Percentiles rank a stretch among this genome's conserved stretches.
These are phyloP conservation scores for Penicillium freii DNA, from an alignment of 2,329 filamentous ascomycete genomes.

Conservation along the genomic window DNA sequence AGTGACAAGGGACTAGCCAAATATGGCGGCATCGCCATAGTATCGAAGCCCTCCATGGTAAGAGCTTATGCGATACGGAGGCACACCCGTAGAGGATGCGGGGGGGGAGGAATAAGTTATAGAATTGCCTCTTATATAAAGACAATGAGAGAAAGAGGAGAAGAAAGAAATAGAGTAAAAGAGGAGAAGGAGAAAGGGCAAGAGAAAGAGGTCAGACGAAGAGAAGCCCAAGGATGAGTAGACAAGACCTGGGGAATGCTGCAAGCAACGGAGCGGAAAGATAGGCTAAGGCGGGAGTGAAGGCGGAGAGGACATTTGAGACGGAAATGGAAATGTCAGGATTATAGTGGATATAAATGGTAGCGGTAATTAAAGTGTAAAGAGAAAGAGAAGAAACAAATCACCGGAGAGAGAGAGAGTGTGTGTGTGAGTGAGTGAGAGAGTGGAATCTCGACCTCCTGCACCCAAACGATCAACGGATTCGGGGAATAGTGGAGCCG, in stretches of 20 bases:
- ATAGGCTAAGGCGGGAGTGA: constrained; percentile 9
- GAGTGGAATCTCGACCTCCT: constrained; percentile 29
- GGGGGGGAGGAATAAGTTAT: constrained; percentile 8
- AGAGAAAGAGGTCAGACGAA: constrained; percentile 3
- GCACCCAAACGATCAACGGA: constrained; percentile 22
- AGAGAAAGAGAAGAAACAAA: constrained; percentile 1
- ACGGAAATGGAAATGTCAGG: constrained; percentile 4
- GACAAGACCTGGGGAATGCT: constrained; percentile 11
- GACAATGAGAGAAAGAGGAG: not conserved
- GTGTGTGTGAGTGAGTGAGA: not conserved
- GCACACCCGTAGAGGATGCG: constrained; percentile 4
- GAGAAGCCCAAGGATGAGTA: constrained; percentile 8
- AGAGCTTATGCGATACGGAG: constrained; percentile 14
- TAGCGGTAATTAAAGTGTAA: constrained; percentile 6
- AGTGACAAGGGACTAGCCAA: constrained; percentile 58
- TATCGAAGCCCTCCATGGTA: constrained; percentile 58
- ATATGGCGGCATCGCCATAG: constrained; percentile 60
- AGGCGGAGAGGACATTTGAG: constrained; percentile 13
- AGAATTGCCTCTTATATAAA: not conserved
- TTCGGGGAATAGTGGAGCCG: constrained; percentile 33
- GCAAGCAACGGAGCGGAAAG: constrained; percentile 11
- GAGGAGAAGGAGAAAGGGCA: not conserved
- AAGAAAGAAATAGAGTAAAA: not conserved
- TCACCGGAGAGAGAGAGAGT: constrained; percentile 23
- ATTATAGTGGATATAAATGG: not conserved